Conservation (phyloP, 768 basidiomycete genomes). For the Boletus huronensis region DNA sequence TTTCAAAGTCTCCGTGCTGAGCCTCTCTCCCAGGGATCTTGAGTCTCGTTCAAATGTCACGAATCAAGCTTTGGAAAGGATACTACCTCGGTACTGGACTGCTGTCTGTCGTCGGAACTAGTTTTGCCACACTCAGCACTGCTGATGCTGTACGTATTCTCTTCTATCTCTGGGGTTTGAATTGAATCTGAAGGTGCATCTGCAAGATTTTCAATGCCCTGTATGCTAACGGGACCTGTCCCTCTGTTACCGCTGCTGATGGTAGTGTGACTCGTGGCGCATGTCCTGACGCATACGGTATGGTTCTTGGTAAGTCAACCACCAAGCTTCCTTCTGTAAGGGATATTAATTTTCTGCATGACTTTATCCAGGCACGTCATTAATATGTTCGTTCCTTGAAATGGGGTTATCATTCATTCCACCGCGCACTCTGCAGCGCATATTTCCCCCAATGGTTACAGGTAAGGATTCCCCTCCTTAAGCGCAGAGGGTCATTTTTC, state of each 20-base stretch:
- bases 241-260: slow-evolving; percentile 50
- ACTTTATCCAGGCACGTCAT: slow-evolving; percentile 53
- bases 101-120: slow-evolving; percentile 77
- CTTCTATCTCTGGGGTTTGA: background rate
- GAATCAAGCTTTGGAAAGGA: slow-evolving; percentile 53
- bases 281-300: slow-evolving; percentile 81
- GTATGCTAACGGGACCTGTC: slow-evolving; percentile 78
- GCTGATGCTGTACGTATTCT: slow-evolving; percentile 53
- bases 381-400: slow-evolving; percentile 77
- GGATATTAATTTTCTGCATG: background rate
- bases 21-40: slow-evolving; percentile 53
- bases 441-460: slow-evolving; percentile 82
- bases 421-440: slow-evolving; percentile 52
- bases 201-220: slow-evolving; percentile 67
- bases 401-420: slow-evolving; percentile 79
- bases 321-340: background rate
- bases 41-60: slow-evolving; percentile 77
- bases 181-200: background rate
- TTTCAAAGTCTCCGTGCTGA: background rate
- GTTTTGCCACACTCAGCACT: slow-evolving; percentile 74
- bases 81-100: slow-evolving; percentile 80
- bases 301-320: slow-evolving; percentile 53
- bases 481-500: background rate
- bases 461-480: slow-evolving; percentile 37
- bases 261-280: slow-evolving; percentile 56